A percentile compares a stretch with the other conserved stretches of the same genome.
These are phyloP conservation scores for Solanum peruvianum DNA, from an alignment of 257 asterid species.

Conservation along the genomic window DNA sequence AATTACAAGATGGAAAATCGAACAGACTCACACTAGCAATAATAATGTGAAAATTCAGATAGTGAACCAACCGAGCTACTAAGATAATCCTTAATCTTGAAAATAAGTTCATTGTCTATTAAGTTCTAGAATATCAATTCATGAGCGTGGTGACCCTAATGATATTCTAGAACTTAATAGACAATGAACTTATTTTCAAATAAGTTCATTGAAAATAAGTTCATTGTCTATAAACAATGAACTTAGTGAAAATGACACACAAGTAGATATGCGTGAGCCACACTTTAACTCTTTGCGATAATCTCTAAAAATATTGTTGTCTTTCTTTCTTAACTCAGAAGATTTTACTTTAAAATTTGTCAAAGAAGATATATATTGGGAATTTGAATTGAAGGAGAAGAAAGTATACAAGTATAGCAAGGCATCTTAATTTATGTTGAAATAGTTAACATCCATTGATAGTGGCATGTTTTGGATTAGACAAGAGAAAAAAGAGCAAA, in stretches of 20 bases:
- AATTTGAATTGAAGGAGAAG: background rate
- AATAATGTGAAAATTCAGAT: background rate
- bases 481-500: constrained; percentile 16
- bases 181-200: too few relatives aligned
- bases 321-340: background rate
- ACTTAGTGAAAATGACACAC: background rate
- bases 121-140: background rate
- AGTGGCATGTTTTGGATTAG: constrained; percentile 25
- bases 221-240: too few relatives aligned
- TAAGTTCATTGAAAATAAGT: too few relatives aligned
- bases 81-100: background rate
- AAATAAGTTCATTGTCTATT: background rate
- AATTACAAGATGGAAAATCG: background rate
- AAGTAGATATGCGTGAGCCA: background rate
- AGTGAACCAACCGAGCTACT: background rate
- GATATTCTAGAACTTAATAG: too few relatives aligned
- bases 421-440: constrained; percentile 11
- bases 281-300: background rate
- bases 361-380: background rate
- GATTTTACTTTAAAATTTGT: background rate
- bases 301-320: background rate
- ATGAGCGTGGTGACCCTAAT: background rate
- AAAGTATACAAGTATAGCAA: background rate
- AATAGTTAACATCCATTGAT: constrained; percentile 27
- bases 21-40: background rate